These are phyloP conservation scores for Pythium biforme DNA, from an alignment of 352 stramenopile species.

Conservation along the genomic window DNA sequence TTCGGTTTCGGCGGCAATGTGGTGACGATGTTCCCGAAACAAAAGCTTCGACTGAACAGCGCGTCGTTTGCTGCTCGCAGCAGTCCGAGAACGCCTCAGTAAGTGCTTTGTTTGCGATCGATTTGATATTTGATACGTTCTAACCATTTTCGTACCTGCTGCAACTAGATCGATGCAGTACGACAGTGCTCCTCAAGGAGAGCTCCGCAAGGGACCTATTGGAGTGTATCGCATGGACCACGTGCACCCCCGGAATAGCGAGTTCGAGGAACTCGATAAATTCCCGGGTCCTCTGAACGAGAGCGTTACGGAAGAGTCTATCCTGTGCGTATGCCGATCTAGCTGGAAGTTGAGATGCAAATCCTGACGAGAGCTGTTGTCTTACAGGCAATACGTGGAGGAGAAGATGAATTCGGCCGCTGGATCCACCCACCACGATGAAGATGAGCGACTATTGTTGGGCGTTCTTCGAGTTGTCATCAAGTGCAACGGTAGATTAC, in stretches of 20 bases:
- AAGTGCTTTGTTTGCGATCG: slow-evolving; percentile 14
- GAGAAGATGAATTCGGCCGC: slow-evolving; percentile 42
- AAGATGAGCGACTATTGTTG: slow-evolving; percentile 71
- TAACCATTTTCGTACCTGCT: neutral
- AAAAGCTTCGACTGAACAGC: slow-evolving; percentile 77
- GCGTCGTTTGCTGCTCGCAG: slow-evolving; percentile 44
- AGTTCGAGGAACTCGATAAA: slow-evolving; percentile 63
- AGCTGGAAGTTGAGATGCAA: neutral
- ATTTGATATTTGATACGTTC: neutral
- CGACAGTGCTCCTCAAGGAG: slow-evolving; percentile 48
- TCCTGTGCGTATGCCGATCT: slow-evolving; percentile 38
- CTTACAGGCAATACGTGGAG: slow-evolving; percentile 52
- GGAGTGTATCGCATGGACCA: slow-evolving; percentile 81
- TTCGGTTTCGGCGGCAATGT: slow-evolving; percentile 89
- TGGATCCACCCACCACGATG: slow-evolving; percentile 31
- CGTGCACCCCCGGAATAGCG: slow-evolving; percentile 65
- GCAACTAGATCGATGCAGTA: slow-evolving; percentile 43
- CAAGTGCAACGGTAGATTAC: slow-evolving; percentile 78
- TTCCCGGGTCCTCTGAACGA: slow-evolving; percentile 81
- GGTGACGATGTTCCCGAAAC: slow-evolving; percentile 88
- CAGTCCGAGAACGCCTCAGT: slow-evolving; percentile 60
- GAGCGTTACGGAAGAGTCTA: slow-evolving; percentile 51
- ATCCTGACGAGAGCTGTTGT: neutral
- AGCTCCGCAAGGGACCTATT: slow-evolving; percentile 80
- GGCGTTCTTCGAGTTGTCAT: slow-evolving; percentile 69